A percentile compares a stretch with the other conserved stretches of the same genome.
phyloP scores from a whole-genome alignment of 2,329 filamentous ascomycete genomes.

The Colletotrichum theobromicola region DNA sequence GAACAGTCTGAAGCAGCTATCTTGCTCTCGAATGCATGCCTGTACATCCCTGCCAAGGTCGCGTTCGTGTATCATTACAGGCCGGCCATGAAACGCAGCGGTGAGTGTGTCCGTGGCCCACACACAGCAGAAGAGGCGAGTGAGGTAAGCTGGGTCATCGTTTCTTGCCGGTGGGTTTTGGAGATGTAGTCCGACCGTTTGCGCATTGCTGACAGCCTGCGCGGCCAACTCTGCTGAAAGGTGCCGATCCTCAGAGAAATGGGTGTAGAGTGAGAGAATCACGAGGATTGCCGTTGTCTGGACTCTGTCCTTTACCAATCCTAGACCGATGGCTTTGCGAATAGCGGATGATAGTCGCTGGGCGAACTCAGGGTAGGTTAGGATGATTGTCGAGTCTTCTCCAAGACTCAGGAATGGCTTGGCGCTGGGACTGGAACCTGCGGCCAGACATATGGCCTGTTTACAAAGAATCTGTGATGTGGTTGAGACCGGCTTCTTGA shows the following conservation, averaged over 20 bases:
- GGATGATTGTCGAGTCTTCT: background rate
- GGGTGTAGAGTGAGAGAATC: slow-evolving; percentile 30
- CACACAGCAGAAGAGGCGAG: slow-evolving; percentile 28
- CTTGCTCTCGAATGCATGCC: slow-evolving; percentile 24
- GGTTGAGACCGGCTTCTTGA: slow-evolving; percentile 21
- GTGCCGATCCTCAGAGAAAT: slow-evolving; percentile 20
- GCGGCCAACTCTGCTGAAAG: slow-evolving; percentile 23
- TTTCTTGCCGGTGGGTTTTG: slow-evolving; percentile 26
- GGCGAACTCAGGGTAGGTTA: slow-evolving; percentile 18
- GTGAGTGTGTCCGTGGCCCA: slow-evolving; percentile 28
- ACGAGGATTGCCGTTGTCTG: slow-evolving; percentile 34
- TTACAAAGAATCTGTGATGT: slow-evolving; percentile 23
- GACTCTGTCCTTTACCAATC: slow-evolving; percentile 12
- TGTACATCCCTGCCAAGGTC: slow-evolving; percentile 26
- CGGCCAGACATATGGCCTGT: slow-evolving; percentile 26
- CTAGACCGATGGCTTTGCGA: slow-evolving; percentile 9
- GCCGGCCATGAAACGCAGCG: slow-evolving; percentile 27
- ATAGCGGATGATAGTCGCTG: slow-evolving; percentile 17
- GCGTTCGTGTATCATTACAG: slow-evolving; percentile 26
- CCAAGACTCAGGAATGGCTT: slow-evolving; percentile 21
- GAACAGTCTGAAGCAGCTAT: slow-evolving; percentile 25
- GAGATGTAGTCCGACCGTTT: slow-evolving; percentile 27
- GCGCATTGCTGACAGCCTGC: slow-evolving; percentile 27
- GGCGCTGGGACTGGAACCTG: slow-evolving; percentile 23
- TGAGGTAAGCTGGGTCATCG: slow-evolving; percentile 14